Percentiles rank a stretch among this genome's conserved stretches.
Conservation (phyloP, 805 yeast species). For the Nakazawaea ernobii region DNA sequence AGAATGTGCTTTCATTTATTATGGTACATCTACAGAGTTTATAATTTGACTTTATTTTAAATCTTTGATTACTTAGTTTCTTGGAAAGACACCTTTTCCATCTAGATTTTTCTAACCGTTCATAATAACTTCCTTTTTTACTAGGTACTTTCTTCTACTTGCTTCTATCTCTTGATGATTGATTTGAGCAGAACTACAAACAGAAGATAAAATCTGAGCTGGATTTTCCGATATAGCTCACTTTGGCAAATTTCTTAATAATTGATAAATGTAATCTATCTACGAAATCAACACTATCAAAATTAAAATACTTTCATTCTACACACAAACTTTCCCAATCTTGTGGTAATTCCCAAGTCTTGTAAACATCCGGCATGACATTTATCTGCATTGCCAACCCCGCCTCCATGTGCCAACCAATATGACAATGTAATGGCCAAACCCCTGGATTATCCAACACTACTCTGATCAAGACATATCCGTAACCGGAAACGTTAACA, state of each 20-base stretch:
- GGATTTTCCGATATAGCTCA: too few relatives aligned
- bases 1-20: neutral
- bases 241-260: too few relatives aligned
- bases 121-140: too few relatives aligned
- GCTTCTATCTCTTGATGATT: too few relatives aligned
- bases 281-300: too few relatives aligned
- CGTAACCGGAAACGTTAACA: slow-evolving; percentile 58
- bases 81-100: too few relatives aligned
- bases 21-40: too few relatives aligned
- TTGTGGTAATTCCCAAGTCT: slow-evolving; percentile 2
- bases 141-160: too few relatives aligned
- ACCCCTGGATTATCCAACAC: slow-evolving; percentile 86
- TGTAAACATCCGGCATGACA: slow-evolving; percentile 8
- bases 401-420: slow-evolving; percentile 66
- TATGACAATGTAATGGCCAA: slow-evolving; percentile 92
- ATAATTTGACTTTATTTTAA: neutral
- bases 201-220: too few relatives aligned
- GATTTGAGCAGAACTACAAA: too few relatives aligned
- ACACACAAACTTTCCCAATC: slow-evolving; percentile 4
- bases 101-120: too few relatives aligned
- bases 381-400: slow-evolving; percentile 16
- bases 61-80: neutral
- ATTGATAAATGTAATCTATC: too few relatives aligned
- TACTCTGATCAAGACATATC: slow-evolving; percentile 68
- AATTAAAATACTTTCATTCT: neutral